Evolutionary conservation across 495 filamentous ascomycete genomes (phyloP).

Genomic region (Cryomyces minteri): DNA sequence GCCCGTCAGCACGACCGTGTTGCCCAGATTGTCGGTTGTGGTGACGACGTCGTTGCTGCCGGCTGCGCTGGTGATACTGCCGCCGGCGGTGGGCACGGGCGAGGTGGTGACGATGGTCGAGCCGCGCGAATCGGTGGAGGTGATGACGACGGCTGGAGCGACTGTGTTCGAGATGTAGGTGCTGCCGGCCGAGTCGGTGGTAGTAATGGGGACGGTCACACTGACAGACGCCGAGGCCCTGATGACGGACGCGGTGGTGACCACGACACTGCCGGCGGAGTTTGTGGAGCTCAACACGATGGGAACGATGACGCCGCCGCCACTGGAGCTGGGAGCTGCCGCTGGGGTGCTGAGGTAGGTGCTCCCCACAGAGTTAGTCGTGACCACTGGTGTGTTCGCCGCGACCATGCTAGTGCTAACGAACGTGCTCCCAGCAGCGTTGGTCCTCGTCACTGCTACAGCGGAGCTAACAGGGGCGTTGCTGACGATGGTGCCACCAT

Average conservation of each 20-base stretch:
- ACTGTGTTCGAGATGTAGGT: conserved; percentile 12
- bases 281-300: conserved; percentile 4
- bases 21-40: conserved; percentile 10
- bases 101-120: conserved; percentile 8
- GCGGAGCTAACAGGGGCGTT: background rate
- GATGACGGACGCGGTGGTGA: conserved; percentile 19
- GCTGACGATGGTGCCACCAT: conserved; percentile 1
- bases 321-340: background rate
- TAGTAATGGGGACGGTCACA: conserved; percentile 14
- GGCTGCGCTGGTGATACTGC: background rate
- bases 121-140: conserved; percentile 9
- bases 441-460: conserved; percentile 1
- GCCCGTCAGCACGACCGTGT: conserved; percentile 8
- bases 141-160: conserved; percentile 12
- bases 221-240: conserved; percentile 6
- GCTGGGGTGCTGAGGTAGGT: background rate
- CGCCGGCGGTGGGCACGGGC: conserved; percentile 4
- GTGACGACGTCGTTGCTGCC: conserved; percentile 8
- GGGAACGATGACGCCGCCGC: background rate
- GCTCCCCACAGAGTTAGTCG: background rate
- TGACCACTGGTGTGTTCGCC: background rate
- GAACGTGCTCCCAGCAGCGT: conserved; percentile 2
- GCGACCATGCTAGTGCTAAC: background rate
- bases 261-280: conserved; percentile 32
- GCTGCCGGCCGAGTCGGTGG: conserved; percentile 15